Conservation (phyloP, 495 filamentous ascomycete species). For the Delitschia confertaspora region DNA sequence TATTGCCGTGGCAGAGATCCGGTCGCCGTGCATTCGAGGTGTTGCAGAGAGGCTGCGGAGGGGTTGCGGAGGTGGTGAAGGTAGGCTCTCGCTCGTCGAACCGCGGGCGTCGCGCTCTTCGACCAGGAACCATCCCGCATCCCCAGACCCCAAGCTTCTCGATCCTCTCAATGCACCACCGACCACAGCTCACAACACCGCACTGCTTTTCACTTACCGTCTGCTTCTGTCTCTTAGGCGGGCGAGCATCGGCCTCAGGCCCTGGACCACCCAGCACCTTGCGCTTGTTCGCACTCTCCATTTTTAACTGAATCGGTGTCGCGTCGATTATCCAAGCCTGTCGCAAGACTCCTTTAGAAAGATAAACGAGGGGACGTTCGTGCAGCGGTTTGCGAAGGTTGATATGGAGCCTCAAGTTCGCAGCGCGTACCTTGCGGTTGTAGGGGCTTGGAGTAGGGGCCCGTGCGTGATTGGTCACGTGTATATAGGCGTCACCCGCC, state of each 20-base stretch:
- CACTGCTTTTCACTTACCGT: conserved; percentile 32
- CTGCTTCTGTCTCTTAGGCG: conserved; percentile 36
- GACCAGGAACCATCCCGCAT: conserved; percentile 13
- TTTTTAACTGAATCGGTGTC: conserved; percentile 17
- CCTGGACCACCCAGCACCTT: conserved; percentile 44
- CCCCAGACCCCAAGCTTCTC: conserved; percentile 10
- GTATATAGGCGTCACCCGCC: too few relatives aligned
- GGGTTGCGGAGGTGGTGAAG: conserved; percentile 10
- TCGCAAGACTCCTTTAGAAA: neutral
- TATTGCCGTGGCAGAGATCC: neutral
- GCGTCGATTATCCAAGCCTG: conserved; percentile 5
- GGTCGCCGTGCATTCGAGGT: conserved; percentile 9
- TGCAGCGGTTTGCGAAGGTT: conserved; percentile 4
- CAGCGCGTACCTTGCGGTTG: conserved; percentile 1
- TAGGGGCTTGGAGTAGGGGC: neutral
- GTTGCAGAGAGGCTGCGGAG: conserved; percentile 12
- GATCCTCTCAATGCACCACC: conserved; percentile 11
- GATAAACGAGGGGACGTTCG: neutral
- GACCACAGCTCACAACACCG: conserved; percentile 5
- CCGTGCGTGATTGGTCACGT: neutral
- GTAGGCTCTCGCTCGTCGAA: conserved; percentile 16
- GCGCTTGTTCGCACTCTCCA: conserved; percentile 44
- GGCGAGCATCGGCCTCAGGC: conserved; percentile 35
- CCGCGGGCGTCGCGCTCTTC: conserved; percentile 21
- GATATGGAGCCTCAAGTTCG: conserved; percentile 1